Percentiles rank a stretch among this genome's conserved stretches.
phyloP scores from a whole-genome alignment of 2,329 filamentous ascomycete genomes.

The Calonectria montana region DNA sequence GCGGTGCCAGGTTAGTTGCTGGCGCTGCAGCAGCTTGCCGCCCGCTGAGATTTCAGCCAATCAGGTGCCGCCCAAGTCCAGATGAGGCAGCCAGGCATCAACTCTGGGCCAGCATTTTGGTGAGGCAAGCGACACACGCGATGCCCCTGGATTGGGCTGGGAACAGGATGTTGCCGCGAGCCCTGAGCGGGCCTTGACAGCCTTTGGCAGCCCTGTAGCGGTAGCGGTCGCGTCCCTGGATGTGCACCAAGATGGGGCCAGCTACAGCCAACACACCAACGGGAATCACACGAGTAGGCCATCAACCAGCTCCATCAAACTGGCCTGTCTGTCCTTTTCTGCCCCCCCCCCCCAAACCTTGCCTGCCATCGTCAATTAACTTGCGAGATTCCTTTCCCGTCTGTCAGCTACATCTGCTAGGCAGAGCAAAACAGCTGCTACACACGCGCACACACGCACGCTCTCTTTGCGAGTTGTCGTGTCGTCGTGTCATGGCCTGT shows the following conservation, averaged over 20 bases:
- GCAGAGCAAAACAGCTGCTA: too few species aligned
- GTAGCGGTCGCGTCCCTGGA: neutral
- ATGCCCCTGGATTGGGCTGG: conserved; percentile 6
- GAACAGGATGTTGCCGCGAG: neutral
- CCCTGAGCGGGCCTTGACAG: conserved; percentile 5
- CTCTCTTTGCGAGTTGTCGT: too few species aligned
- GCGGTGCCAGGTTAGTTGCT: conserved; percentile 27
- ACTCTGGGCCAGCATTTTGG: conserved; percentile 20
- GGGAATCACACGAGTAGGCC: conserved; percentile 1
- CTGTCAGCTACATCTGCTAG: too few species aligned
- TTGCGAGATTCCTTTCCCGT: neutral
- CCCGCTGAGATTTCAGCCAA: conserved; percentile 43
- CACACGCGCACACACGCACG: too few species aligned
- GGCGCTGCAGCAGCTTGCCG: conserved; percentile 29
- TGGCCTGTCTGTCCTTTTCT: conserved; percentile 11
- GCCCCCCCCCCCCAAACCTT: neutral
- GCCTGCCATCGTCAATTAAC: neutral
- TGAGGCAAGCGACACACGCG: neutral
- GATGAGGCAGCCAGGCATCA: conserved; percentile 45
- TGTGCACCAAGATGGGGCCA: conserved; percentile 1
- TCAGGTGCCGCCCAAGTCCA: conserved; percentile 30
- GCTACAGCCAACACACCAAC: conserved; percentile 12
- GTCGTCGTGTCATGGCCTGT: too few species aligned
- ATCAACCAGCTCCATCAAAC: neutral
- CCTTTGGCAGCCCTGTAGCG: neutral